Evolutionary conservation across 2,329 filamentous ascomycete genomes (phyloP), one percentile per base, ranked within the genome.

Genomic region (Fonsecaea pugnacius): DNA sequence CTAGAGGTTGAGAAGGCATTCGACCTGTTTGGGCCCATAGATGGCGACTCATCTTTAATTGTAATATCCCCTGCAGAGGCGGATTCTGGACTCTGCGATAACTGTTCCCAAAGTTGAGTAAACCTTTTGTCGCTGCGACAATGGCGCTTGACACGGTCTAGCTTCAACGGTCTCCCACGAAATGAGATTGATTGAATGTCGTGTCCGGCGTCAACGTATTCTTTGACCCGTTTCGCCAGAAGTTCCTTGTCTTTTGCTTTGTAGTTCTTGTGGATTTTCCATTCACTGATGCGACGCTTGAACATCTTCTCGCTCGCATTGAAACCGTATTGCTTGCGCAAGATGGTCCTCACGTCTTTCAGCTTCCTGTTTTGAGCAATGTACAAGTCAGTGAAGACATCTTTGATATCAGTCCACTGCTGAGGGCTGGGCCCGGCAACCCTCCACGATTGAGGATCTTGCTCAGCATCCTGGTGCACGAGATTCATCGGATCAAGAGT

Each of bases 241-340:
- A 59, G 35, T 27, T 63, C 65, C 40, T 67, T 67, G 18, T 67
- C 62, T 33, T 65, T 62, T 35, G 65, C 65, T 33, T 67, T 67
- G 60, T 67, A 67, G 46, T 67, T 67, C 59, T 67, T 67, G 33
- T 58, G 63, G n/a, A 69, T 62, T 36, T 65, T 65, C 67, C 67
- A 69, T 7, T 65, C 59, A 6, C 56, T 53, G 18, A 69, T 67
- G 16, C 65, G 62, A 30, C 65, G 57, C 55, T 67, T 69, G 67
- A 60, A 69, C 65, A 67, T 69, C 43, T 67, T 69, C 51, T 63
- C 62, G 46, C 60, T 67, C 27, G 67, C 65, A 40, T 64, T 55
- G 50, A 69, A 68, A 18, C 67, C 63, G 55, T 69, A 63, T 16
- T 60, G 64, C n/a, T 56, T 54, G 18, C 58, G 54, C 27, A 69